phyloP scores from a whole-genome alignment of 768 basidiomycete species.

The Leccinum boreale region DNA sequence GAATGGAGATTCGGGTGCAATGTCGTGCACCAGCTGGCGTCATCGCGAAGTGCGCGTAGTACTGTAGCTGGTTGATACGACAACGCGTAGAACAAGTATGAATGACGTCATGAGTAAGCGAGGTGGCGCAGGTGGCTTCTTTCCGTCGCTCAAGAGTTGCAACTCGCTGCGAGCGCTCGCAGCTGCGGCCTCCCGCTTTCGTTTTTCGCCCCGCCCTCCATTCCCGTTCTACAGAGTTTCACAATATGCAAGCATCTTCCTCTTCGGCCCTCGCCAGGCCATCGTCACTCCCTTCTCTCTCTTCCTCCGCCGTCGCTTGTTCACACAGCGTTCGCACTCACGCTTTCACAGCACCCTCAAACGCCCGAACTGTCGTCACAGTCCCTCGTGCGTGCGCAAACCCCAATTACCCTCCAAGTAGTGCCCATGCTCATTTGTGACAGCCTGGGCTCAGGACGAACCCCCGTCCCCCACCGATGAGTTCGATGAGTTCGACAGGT shows the following conservation, averaged over 20 bases:
- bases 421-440: conserved; percentile 4
- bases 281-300: conserved; percentile 23
- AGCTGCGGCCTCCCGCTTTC: too few relatives aligned
- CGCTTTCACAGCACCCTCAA: conserved; percentile 34
- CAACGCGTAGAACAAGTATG: too few relatives aligned
- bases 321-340: conserved; percentile 29
- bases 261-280: conserved; percentile 15
- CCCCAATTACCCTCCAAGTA: not conserved
- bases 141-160: too few relatives aligned
- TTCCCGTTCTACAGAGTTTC: not conserved
- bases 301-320: conserved; percentile 26
- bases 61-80: too few relatives aligned
- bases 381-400: conserved; percentile 55
- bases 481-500: conserved; percentile 35
- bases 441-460: conserved; percentile 85
- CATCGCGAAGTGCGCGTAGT: too few relatives aligned
- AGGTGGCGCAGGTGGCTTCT: too few relatives aligned
- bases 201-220: too few relatives aligned
- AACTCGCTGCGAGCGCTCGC: too few relatives aligned
- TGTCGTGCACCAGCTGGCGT: too few relatives aligned
- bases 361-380: conserved; percentile 56
- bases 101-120: too few relatives aligned
- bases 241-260: conserved; percentile 14
- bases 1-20: too few relatives aligned
- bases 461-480: conserved; percentile 65